These are phyloP conservation scores for Thielaviopsis populi DNA, from an alignment of 2,329 filamentous ascomycete species.

Conservation along the genomic window DNA sequence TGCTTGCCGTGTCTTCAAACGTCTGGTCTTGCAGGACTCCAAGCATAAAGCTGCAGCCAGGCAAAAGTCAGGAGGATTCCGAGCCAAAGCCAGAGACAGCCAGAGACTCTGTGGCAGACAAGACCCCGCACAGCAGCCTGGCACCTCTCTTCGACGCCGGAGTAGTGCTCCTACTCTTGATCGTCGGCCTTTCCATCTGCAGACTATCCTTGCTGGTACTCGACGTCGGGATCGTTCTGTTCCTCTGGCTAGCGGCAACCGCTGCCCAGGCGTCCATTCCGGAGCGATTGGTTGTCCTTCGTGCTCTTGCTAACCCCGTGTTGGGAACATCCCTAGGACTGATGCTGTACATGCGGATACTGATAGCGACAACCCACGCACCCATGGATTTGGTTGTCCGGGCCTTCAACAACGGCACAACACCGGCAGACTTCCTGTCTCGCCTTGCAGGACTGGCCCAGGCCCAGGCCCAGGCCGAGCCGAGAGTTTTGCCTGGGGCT, in stretches of 20 bases:
- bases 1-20: conserved; percentile 24
- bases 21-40: neutral
- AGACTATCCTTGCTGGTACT: conserved; percentile 16
- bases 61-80: neutral
- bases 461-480: neutral
- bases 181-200: conserved; percentile 23
- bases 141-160: neutral
- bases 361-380: neutral
- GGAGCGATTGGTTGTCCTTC: neutral
- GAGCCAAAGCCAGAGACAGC: neutral
- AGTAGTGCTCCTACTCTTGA: neutral
- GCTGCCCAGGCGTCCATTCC: neutral
- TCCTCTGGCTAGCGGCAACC: neutral
- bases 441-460: neutral
- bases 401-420: neutral
- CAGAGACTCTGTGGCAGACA: neutral
- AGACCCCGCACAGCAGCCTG: neutral
- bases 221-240: conserved; percentile 33
- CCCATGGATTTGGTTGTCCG: neutral
- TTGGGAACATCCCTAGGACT: neutral
- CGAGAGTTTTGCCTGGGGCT: conserved; percentile 25
- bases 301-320: neutral
- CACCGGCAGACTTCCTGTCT: neutral
- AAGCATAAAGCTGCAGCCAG: neutral
- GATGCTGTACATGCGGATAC: neutral